Evolutionary conservation across 1,284 basidiomycete genomes (phyloP).

Genomic region (Fomitopsis betulina): DNA sequence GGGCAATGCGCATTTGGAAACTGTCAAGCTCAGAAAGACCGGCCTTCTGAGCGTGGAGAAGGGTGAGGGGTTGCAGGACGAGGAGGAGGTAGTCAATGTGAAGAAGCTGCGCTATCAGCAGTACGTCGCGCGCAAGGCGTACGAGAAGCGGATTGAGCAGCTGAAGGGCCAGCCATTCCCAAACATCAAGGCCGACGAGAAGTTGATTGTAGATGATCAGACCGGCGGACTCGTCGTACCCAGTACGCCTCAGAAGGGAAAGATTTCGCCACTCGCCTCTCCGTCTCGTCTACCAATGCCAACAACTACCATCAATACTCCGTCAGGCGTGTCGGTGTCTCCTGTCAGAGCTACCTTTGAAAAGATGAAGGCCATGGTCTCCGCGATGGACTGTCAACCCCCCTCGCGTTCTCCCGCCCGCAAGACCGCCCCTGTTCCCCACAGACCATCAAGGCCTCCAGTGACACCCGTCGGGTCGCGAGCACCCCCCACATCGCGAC

Average conservation of each 20-base stretch:
- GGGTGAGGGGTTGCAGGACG: background rate
- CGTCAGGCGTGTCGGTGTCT: background rate
- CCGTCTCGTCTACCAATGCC: background rate
- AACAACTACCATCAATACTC: background rate
- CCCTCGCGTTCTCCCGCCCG: background rate
- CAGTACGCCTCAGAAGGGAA: background rate
- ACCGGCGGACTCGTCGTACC: background rate
- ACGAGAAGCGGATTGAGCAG: background rate
- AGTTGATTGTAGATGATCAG: background rate
- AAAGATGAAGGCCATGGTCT: background rate
- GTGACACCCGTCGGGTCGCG: background rate
- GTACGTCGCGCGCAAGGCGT: background rate
- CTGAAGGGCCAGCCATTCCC: background rate
- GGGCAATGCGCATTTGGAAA: background rate
- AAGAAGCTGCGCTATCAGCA: constrained; percentile 1
- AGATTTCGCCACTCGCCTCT: background rate
- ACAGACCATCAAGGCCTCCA: background rate
- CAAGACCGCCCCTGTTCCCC: background rate
- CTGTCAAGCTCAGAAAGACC: background rate
- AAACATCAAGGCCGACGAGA: background rate
- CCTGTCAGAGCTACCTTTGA: background rate
- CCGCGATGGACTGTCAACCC: background rate
- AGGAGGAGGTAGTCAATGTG: background rate
- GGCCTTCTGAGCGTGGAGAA: background rate
- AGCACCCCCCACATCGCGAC: background rate